Base-by-base conservation (phyloP, 176 grass and related monocot species). In the Secale cereale region DNA sequence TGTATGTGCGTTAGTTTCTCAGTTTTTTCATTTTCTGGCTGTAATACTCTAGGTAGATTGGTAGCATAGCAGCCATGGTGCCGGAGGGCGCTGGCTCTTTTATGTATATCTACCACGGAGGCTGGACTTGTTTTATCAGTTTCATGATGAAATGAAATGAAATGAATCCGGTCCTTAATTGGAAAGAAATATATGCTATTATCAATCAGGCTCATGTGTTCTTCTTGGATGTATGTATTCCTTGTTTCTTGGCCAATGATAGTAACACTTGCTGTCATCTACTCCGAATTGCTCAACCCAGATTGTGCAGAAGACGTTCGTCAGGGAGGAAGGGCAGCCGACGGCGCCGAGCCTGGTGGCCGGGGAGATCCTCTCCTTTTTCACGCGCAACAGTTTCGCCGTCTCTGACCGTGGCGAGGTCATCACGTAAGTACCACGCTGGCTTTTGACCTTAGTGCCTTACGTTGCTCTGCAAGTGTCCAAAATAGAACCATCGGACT, bases 221-320 rank as follows among this genome's bases (percentile, higher is more conserved):
- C 70, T 28, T 70, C 19, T 61, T 66, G 19, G 8, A 65, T 50
- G 7, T 25, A 45, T 45, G 3, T 70, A 23, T 8, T 74, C 2
- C 11, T 66, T 52, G 30, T 2, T 62, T 78, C 12, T 82, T 19
- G n/a, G 33, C 5, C 25, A 16, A 65, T 64, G 31, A 54, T 63
- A 79, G 22, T 31, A 69, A 65, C 19, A 33, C 0, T 8, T 16
- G 6, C 52, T 46, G 1, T 30, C 27, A 56, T 65, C 4, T 79
- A 8, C 75, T 10, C 32, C 15, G 8, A 84, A 86, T 80, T 85
- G 82, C 71, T 26, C 14, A 76, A 22, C 63, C 41, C 85, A 98
- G 96, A 87, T 98, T 74, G 96, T 98, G 65, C 96, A 95, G 80
- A 98, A 98, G 91, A 92, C 96, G 57, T 93, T 94, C 78, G 78